Base-by-base conservation (phyloP, 208 protist genomes). In the Trypanosoma vivax region DNA sequence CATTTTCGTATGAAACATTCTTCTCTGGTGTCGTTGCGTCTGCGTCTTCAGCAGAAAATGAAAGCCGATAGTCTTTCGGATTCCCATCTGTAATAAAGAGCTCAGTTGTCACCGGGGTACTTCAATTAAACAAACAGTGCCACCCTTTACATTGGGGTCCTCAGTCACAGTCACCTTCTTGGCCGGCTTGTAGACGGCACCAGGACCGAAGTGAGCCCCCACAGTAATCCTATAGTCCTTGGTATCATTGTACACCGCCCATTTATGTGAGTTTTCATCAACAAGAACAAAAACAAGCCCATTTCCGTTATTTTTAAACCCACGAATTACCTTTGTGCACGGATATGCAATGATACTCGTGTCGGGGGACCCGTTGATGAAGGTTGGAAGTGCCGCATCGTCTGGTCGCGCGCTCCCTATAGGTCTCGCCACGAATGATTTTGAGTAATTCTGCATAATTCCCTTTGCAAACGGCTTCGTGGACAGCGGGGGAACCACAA, bases 241-340 rank as follows among this genome's bases (percentile, higher is more conserved):
- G 3, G 76, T 79, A 50, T 83, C 76, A 48, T 83, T 83, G 67
- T 83, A 83, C 57, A 78, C 75, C 33, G 76, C 70, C 76, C 76
- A 83, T 33, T 62, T 56, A 21, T 68, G 52, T 21, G 56, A 33
- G 18, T 53, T 21, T 54, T 70, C 63, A 50, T 83, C 68, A 13
- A 83, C 53, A 35, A 76, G 48, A 48, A 73, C 67, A 65, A 79
- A 83, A 25, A 79, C 58, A 18, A 83, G 70, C 41, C 76, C 76
- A 50, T 79, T 78, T 14, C 70, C 70, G 27, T 70, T 83, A 35
- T 78, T 67, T 48, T 74, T 73, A 53, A 83, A 83, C 60, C 75
- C 81, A 41, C 69, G 70, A 68, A 79, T 83, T 16, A 88, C 53
- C 65, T 83, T 80, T 46, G 65, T 56, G 41, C 47, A 43, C 51